These are phyloP conservation scores for Linnemannia schmuckeri DNA, from an alignment of 192 early-diverging fungal genomes.

Conservation along the genomic window DNA sequence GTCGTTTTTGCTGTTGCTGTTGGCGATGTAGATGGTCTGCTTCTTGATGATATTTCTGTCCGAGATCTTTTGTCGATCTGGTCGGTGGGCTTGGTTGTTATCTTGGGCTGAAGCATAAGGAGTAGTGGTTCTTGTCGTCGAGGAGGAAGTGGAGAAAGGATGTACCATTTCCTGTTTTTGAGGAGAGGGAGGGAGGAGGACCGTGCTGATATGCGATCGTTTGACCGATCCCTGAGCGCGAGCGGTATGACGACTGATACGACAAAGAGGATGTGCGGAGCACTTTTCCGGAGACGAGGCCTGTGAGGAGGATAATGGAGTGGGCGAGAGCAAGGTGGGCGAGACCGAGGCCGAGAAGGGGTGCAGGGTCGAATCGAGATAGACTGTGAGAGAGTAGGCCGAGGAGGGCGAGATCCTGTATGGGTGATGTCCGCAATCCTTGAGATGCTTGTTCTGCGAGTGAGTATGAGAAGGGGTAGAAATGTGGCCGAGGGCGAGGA, in stretches of 20 bases:
- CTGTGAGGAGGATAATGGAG: no score
- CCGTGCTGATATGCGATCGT: not conserved
- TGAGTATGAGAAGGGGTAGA: not conserved
- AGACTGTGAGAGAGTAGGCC: slow-evolving; percentile 22
- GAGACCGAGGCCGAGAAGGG: not conserved
- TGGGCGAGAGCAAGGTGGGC: not conserved
- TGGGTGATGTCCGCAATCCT: not conserved
- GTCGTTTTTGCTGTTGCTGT: no score
- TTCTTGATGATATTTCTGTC: slow-evolving; percentile 8
- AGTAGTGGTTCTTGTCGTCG: not conserved
- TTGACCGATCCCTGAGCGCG: not conserved
- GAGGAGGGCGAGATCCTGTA: not conserved
- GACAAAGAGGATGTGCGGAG: not conserved
- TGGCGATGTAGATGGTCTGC: not conserved
- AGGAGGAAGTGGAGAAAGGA: not conserved
- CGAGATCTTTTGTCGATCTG: slow-evolving; percentile 2
- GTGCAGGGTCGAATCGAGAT: slow-evolving; percentile 22
- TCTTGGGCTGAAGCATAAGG: not conserved
- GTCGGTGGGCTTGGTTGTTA: not conserved
- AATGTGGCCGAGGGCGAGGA: slow-evolving; percentile 5
- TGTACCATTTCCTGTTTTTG: not conserved
- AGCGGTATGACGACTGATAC: not conserved
- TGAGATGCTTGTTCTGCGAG: not conserved
- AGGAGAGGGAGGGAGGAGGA: not conserved
- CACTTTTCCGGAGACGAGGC: not conserved